A percentile compares a stretch with the other conserved stretches of the same genome.
These are phyloP conservation scores for Phylloporus scabripes DNA, from an alignment of 768 basidiomycete species.

Conservation along the genomic window DNA sequence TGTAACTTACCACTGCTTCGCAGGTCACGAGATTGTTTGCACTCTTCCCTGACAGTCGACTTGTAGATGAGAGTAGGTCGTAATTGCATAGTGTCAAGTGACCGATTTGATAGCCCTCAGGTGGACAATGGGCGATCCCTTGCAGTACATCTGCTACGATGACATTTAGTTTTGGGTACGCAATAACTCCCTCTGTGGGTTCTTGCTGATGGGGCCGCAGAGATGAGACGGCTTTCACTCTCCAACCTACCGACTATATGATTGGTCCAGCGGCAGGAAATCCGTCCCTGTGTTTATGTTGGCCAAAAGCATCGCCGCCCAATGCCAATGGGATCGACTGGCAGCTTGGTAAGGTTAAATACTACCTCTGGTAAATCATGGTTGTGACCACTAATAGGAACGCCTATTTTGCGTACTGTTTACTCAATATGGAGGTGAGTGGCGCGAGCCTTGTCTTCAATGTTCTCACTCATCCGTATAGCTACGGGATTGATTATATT, in stretches of 20 bases:
- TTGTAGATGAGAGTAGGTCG: conserved; percentile 55
- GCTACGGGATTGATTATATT: conserved; percentile 67
- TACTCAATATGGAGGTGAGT: conserved; percentile 72
- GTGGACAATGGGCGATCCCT: conserved; percentile 72
- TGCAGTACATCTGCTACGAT: conserved; percentile 57
- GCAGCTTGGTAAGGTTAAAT: conserved; percentile 57
- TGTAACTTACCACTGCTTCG: conserved; percentile 3
- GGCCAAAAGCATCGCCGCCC: conserved; percentile 65
- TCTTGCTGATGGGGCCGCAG: conserved; percentile 10
- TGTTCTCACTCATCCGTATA: conserved; percentile 23
- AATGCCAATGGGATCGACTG: conserved; percentile 75
- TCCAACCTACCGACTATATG: conserved; percentile 73
- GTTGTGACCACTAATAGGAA: conserved; percentile 34
- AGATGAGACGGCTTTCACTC: conserved; percentile 40
- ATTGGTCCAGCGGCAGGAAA: conserved; percentile 64
- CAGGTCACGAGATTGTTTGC: conserved; percentile 66
- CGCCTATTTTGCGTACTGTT: conserved; percentile 66
- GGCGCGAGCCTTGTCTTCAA: not conserved
- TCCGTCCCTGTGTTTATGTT: conserved; percentile 64
- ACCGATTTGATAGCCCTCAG: conserved; percentile 22
- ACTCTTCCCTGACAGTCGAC: conserved; percentile 56
- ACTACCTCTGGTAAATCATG: not conserved
- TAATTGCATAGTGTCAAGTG: not conserved
- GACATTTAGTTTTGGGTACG: conserved; percentile 66
- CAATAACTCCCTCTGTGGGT: not conserved